Base-by-base conservation (phyloP, 768 basidiomycete species). In the Fibroporia radiculosa region DNA sequence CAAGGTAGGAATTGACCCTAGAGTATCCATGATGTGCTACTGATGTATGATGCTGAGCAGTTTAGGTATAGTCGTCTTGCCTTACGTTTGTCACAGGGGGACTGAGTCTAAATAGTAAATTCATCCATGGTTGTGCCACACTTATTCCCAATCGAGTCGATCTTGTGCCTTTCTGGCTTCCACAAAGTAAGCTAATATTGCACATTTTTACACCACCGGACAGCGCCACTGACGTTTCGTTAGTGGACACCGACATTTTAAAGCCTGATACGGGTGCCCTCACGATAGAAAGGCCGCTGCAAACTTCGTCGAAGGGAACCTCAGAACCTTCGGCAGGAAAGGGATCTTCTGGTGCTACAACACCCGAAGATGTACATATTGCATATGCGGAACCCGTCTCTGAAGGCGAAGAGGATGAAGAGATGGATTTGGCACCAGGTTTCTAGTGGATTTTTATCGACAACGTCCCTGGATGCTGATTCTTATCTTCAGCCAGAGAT, bases 131-230 rank as follows among this genome's bases (percentile, higher is more conserved):
- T 20, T 99, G 96, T 60, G 84, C 95, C 2, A 93, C 92, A 1
- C 72, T 98, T 0, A 66, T 98, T 8, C 93, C 93, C 16, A 78
- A 88, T 56, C 84, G 95, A 27, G 93, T 97, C 35, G 88, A 97
- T 57, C 75, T 99, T 19, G 87, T 99, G 27, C 96, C 96, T 5
- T 99, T 97, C 73, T 99, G 96, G 96, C 76, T 93, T 5, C 93
- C 93, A 4, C 93, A 98, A 61, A 96, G 87, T 89, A 61, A 31
- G 75, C 54, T 14, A 29, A 0, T 3, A 34, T 24, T 29, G 26
- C 13, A 38, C 36, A 2, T 28, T 19, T n/a, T n/a, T n/a, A n/a
- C n/a, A n/a, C n/a, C n/a, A n/a, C n/a, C n/a, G n/a, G n/a, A n/a
- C n/a, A n/a, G n/a, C n/a, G n/a, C n/a, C n/a, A n/a, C n/a, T n/a